Evolutionary conservation across 768 basidiomycete species (phyloP).

Genomic region (Termitomyces sp.): DNA sequence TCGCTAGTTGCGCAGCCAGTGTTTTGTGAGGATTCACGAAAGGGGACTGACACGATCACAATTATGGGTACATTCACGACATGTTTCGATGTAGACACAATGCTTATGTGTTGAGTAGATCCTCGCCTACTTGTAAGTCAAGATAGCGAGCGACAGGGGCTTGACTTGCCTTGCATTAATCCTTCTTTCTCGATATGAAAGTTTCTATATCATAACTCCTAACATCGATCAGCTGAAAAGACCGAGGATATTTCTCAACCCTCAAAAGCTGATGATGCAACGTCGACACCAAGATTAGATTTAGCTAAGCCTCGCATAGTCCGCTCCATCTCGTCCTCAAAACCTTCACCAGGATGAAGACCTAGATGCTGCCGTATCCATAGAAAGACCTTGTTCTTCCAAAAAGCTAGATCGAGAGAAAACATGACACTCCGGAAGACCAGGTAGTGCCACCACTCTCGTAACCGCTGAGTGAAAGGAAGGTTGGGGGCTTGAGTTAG

Average conservation of each 20-base stretch:
- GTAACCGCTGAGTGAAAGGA: slow-evolving; percentile 32
- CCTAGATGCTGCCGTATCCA: slow-evolving; percentile 40
- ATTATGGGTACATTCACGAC: neutral
- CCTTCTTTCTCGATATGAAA: neutral
- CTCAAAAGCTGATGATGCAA: slow-evolving; percentile 50
- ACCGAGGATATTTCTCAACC: slow-evolving; percentile 25
- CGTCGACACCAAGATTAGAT: slow-evolving; percentile 73
- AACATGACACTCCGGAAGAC: slow-evolving; percentile 63
- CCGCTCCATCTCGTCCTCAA: slow-evolving; percentile 81
- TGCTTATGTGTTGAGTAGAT: slow-evolving; percentile 80
- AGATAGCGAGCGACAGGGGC: slow-evolving; percentile 61
- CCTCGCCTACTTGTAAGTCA: slow-evolving; percentile 59
- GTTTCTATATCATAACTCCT: neutral
- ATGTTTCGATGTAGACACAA: slow-evolving; percentile 25
- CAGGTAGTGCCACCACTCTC: slow-evolving; percentile 54
- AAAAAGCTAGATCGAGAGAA: slow-evolving; percentile 70
- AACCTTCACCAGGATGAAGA: slow-evolving; percentile 38
- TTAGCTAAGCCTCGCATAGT: slow-evolving; percentile 73
- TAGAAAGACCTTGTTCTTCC: slow-evolving; percentile 47
- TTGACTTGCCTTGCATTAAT: slow-evolving; percentile 63
- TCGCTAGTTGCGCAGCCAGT: neutral
- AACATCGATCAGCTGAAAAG: neutral
- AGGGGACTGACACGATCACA: neutral
- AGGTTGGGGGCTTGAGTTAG: slow-evolving; percentile 42
- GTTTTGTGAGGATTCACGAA: neutral